Evolutionary conservation across 805 yeast species (phyloP).

Genomic region (Ogataea sp.): DNA sequence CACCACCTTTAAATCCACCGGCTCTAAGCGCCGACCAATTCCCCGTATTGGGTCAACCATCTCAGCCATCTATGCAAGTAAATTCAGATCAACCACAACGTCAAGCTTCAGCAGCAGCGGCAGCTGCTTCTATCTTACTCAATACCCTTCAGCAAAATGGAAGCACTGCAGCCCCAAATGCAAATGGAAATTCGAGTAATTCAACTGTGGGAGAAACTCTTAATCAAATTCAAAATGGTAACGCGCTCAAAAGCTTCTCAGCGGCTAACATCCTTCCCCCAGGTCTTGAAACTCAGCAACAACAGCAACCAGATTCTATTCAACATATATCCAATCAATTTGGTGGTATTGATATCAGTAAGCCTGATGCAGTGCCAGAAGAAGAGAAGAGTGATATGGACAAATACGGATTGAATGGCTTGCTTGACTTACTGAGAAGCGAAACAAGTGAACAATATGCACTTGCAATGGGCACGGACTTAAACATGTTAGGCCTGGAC

Average conservation of each 20-base stretch:
- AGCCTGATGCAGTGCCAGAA: conserved; percentile 6
- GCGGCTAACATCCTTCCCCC: conserved; percentile 13
- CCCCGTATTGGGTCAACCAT: conserved; percentile 16
- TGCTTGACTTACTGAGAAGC: conserved; percentile 50
- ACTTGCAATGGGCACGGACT: conserved; percentile 70
- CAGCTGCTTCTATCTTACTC: conserved; percentile 5
- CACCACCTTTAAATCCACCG: background rate
- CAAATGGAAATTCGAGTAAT: too few relatives aligned
- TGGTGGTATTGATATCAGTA: background rate
- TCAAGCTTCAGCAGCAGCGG: conserved; percentile 1
- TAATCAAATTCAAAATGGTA: too few relatives aligned
- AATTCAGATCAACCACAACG: conserved; percentile 1
- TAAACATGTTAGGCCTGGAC: conserved; percentile 59
- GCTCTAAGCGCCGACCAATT: conserved; percentile 15
- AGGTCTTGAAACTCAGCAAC: conserved; percentile 4
- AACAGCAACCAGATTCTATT: conserved; percentile 1
- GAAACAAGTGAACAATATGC: conserved; percentile 56
- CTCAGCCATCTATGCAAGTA: too few relatives aligned
- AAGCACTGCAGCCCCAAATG: background rate
- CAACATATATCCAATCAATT: conserved; percentile 8
- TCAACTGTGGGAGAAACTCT: too few relatives aligned
- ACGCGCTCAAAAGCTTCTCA: too few relatives aligned
- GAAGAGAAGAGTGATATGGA: conserved; percentile 37
- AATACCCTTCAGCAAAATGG: conserved; percentile 1
- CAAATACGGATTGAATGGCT: conserved; percentile 60